Base-by-base conservation (phyloP, 352 stramenopile genomes). In the Phytophthora kernoviae region DNA sequence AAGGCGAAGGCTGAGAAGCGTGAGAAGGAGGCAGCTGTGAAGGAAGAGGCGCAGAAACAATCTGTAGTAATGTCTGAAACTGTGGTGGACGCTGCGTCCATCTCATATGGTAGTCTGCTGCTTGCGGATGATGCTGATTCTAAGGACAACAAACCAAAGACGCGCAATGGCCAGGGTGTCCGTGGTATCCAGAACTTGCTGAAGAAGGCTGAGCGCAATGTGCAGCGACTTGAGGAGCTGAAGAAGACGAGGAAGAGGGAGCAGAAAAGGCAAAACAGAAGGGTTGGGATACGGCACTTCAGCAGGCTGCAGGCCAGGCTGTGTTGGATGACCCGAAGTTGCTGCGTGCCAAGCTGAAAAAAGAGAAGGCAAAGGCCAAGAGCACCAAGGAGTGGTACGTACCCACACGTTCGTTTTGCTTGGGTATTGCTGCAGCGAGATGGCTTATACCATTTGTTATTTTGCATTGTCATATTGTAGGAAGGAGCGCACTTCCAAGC, bases 161-260 rank as follows among this genome's bases (percentile, higher is more conserved):
- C 81, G 4, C 84, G 84, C 22, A 88, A 93, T 49, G 81, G 84
- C 15, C 80, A 88, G 68, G 75, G 75, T 30, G 65, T 93, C 4
- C 77, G 77, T 42, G 75, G 77, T 14, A 90, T 93, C 60, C 77
- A 91, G 67, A 93, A 93, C 58, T 36, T 93, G 46, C 60, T 93
- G 43, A 90, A 93, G 63, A 93, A 93, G 73, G 84, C 84, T 1
- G 81, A 93, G 66, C 64, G 68, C 1, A 93, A 93, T 65, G 80
- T 84, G 45, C 71, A 88, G 56, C 79, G 81, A 21, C 81, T 93
- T 40, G 73, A 88, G 47, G 79, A 93, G 57, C 68, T 93, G 22
- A 93, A 93, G 62, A 81, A 93, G 66, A 93, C 83, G 2, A n/a
- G n/a, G 81, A 89, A 32, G 77, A 88, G 39, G 83, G 83, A 47